A percentile compares a stretch with the other conserved stretches of the same genome.
These are phyloP conservation scores for Gentiana straminea DNA, from an alignment of 257 asterid genomes.

Conservation along the genomic window DNA sequence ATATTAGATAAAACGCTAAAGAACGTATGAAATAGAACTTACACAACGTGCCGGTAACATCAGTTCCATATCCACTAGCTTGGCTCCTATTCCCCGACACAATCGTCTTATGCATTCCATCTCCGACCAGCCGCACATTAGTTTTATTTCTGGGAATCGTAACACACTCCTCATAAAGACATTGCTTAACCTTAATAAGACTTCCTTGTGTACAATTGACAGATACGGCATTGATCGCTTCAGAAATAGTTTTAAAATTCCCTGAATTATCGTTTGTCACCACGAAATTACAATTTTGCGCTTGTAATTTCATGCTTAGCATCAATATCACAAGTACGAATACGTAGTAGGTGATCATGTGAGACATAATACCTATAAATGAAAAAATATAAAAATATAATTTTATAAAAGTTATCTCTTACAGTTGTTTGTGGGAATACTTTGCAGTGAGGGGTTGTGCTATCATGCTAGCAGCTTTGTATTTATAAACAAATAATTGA, in stretches of 20 bases:
- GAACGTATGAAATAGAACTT: background rate
- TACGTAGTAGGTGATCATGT: too few relatives aligned
- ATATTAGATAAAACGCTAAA: background rate
- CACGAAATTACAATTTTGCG: background rate
- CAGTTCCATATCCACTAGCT: background rate
- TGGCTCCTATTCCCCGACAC: constrained; percentile 2
- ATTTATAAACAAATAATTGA: too few relatives aligned
- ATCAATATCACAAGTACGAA: too few relatives aligned
- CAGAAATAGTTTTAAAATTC: background rate
- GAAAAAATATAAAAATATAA: background rate
- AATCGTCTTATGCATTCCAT: constrained; percentile 1
- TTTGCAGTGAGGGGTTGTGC: too few relatives aligned
- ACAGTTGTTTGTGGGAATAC: too few relatives aligned
- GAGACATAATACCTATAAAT: too few relatives aligned
- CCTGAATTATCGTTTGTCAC: background rate
- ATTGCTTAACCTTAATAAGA: background rate
- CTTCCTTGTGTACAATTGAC: background rate
- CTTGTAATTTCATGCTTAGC: too few relatives aligned
- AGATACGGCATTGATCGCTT: background rate
- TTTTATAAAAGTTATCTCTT: too few relatives aligned
- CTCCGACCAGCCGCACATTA: constrained; percentile 5
- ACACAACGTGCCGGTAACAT: background rate
- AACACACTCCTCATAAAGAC: background rate
- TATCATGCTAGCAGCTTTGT: background rate
- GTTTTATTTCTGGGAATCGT: background rate